Conservation (phyloP, 306 rosid genomes). For the Macrotyloma uniflorum region DNA sequence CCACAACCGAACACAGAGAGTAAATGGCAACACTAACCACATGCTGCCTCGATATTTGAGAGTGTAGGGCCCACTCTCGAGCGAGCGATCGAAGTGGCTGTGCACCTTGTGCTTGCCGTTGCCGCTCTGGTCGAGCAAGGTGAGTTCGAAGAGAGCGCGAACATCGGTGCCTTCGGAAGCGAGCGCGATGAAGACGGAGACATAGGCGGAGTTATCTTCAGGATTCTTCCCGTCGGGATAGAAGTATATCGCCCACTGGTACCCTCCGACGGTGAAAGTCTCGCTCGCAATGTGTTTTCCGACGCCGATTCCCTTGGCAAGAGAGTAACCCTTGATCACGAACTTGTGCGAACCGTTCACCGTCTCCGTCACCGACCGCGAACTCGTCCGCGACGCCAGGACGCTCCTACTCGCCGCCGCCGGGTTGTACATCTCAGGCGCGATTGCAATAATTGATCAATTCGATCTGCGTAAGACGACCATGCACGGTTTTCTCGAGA, state of each 20-base stretch:
- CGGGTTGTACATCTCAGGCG: slow-evolving; percentile 18
- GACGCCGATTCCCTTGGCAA: slow-evolving; percentile 93
- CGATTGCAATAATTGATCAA: not conserved
- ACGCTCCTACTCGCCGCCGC: slow-evolving; percentile 24
- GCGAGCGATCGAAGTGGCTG: slow-evolving; percentile 89
- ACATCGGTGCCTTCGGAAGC: slow-evolving; percentile 98
- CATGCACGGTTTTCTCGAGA: not conserved
- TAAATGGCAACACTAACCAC: slow-evolving; percentile 54
- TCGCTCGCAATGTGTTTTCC: slow-evolving; percentile 97
- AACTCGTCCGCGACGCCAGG: slow-evolving; percentile 71
- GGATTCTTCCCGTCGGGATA: slow-evolving; percentile 97
- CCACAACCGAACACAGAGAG: not conserved
- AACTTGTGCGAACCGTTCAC: slow-evolving; percentile 96
- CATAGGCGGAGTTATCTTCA: slow-evolving; percentile 89
- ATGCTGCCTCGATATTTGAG: slow-evolving; percentile 96
- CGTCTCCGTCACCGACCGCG: slow-evolving; percentile 90
- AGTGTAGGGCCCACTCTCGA: slow-evolving; percentile 92
- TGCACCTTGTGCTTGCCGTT: slow-evolving; percentile 91
- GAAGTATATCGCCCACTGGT: slow-evolving; percentile 95
- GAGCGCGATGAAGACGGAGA: slow-evolving; percentile 91
- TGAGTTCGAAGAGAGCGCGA: slow-evolving; percentile 87
- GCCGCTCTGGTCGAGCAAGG: slow-evolving; percentile 84
- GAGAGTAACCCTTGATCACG: slow-evolving; percentile 81
- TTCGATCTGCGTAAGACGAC: not conserved
- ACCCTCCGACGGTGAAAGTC: slow-evolving; percentile 89